Base-by-base conservation (phyloP, 495 filamentous ascomycete genomes). In the Friedmanniomyces simplex region DNA sequence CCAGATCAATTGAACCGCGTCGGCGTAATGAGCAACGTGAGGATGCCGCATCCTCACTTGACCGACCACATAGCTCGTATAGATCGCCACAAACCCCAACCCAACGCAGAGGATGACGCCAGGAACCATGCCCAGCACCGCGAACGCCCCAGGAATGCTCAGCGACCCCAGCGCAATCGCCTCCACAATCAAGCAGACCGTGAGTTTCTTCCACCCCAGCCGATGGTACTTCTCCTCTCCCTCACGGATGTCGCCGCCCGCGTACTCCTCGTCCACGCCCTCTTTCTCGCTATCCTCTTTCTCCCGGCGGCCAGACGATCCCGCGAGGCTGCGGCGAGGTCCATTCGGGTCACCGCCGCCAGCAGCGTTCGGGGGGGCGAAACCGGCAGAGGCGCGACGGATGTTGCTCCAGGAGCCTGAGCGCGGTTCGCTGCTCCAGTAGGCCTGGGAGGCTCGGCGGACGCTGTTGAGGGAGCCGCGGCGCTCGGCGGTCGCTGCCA, bases 121-220 rank as follows among this genome's bases (percentile, higher is more conserved):
- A 0, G 73, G 68, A 16, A 84, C 74, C 68, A 87, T 76, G 28
- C 84, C 84, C 21, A 88, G 64, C 8, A 73, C 72, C 24, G 84
- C 83, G 34, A 87, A 79, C n/a, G 79, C 81, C 5, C 72, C 68
- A 5, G 84, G 84, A 25, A 88, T 73, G 30, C 80, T 81, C 39
- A 88, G 73, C 63, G 80, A 81, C 47, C 84, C 84, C 16, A 87
- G 75, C 3, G 83, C 83, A 34, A 87, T 82, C 16, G 83, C 84
- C 64, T 86, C 82, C 48, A 84, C 84, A 63, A 88, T 82, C 70
- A 87, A 79, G 54, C 63, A 66, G 24, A 63, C 52, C n/a, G 63
- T 66, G 28, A 61, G 47, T 21, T 57, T 25, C 47, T 62, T 56
- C 54, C 54, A 56, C 1, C 54, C 54, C 22, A 56, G 28, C 13